phyloP scores from a whole-genome alignment of 345 rosid genomes.

The Acer negundo region DNA sequence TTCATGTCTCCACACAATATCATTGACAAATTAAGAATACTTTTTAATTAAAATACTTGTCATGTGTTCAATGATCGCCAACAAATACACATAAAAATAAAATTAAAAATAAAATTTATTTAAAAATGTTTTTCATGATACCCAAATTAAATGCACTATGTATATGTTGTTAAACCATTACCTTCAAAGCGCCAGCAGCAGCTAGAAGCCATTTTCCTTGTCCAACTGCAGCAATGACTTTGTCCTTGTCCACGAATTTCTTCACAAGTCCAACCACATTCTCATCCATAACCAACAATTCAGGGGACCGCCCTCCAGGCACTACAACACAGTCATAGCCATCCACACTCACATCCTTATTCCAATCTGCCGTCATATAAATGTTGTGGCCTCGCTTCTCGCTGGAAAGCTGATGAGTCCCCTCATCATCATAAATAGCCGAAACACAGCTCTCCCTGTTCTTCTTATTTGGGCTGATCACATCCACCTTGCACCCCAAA shows the following conservation, averaged over 20 bases:
- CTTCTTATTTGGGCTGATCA: conserved; percentile 50
- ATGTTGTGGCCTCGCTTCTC: conserved; percentile 56
- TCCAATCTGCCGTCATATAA: conserved; percentile 44
- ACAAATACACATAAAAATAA: no score
- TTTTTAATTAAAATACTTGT: no score
- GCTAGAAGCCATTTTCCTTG: conserved; percentile 53
- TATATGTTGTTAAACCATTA: conserved; percentile 9
- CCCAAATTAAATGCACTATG: no score
- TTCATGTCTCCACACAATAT: no score
- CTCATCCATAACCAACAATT: conserved; percentile 43
- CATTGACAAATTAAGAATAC: no score
- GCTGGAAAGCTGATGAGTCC: conserved; percentile 32
- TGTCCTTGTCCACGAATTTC: conserved; percentile 37
- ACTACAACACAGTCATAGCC: conserved; percentile 50
- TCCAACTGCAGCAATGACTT: conserved; percentile 46
- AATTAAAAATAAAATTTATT: no score
- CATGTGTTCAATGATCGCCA: no score
- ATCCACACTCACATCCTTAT: conserved; percentile 31
- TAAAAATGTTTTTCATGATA: no score
- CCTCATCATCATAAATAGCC: conserved; percentile 46
- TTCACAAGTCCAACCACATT: conserved; percentile 43
- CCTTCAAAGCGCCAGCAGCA: conserved; percentile 48
- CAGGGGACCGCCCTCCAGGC: conserved; percentile 59
- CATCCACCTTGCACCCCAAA: conserved; percentile 50
- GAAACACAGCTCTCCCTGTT: conserved; percentile 50